These are phyloP conservation scores for Sphagnurus paluster DNA, from an alignment of 1,284 basidiomycete genomes.

Conservation along the genomic window DNA sequence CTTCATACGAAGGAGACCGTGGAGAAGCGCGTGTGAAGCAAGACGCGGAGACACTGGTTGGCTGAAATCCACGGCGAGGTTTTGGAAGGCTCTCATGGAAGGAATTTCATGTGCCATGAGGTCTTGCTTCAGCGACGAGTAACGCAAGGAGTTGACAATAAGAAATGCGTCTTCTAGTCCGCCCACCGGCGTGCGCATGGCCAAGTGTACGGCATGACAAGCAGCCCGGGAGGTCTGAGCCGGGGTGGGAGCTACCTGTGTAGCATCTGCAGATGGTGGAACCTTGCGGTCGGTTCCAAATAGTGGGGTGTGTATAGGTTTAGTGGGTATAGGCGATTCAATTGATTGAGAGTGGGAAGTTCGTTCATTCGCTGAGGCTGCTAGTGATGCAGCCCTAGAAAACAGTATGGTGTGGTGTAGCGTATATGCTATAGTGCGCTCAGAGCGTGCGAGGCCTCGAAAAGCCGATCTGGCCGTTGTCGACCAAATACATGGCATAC, in stretches of 20 bases:
- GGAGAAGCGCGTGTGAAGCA: slow-evolving; percentile 61
- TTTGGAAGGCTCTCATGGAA: background rate
- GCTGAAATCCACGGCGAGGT: slow-evolving; percentile 1
- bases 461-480: slow-evolving; percentile 41
- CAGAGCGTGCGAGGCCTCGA: slow-evolving; percentile 15
- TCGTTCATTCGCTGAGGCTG: no score
- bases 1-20: slow-evolving; percentile 57
- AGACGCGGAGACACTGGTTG: slow-evolving; percentile 54
- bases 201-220: slow-evolving; percentile 52
- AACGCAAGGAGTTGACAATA: slow-evolving; percentile 57
- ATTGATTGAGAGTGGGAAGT: background rate
- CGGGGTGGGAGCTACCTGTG: slow-evolving; percentile 27
- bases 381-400: background rate
- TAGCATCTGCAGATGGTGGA: no score
- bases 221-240: slow-evolving; percentile 54
- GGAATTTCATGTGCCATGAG: slow-evolving; percentile 13
- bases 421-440: slow-evolving; percentile 1
- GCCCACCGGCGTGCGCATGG: slow-evolving; percentile 35
- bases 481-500: slow-evolving; percentile 65
- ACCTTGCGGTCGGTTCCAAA: no score
- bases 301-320: no score
- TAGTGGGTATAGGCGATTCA: no score
- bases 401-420: background rate
- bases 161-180: slow-evolving; percentile 51
- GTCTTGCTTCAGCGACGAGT: slow-evolving; percentile 33